These are phyloP conservation scores for Tulasnella sp. DNA, from an alignment of 768 basidiomycete genomes.

Conservation along the genomic window DNA sequence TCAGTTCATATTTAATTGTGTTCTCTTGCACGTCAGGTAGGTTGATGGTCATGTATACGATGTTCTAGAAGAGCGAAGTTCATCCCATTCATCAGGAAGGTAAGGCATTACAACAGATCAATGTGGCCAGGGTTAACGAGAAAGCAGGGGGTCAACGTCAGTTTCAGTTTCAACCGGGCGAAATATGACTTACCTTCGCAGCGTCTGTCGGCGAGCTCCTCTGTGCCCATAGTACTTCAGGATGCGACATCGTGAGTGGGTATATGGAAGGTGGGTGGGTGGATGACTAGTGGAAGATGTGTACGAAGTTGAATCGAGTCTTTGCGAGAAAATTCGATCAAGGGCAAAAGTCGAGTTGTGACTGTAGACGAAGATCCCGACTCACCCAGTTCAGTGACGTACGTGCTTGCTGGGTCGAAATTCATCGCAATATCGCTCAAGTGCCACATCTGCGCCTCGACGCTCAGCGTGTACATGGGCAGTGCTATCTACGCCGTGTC, in stretches of 20 bases:
- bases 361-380: too few species aligned
- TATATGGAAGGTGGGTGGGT: neutral
- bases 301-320: too few species aligned
- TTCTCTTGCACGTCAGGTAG: slow-evolving; percentile 56
- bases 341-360: too few species aligned
- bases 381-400: too few species aligned
- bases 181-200: slow-evolving; percentile 45
- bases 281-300: neutral
- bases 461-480: neutral
- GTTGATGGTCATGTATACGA: slow-evolving; percentile 78
- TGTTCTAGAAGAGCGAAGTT: slow-evolving; percentile 46
- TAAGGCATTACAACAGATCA: neutral
- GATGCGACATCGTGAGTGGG: slow-evolving; percentile 37
- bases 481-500: neutral
- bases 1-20: slow-evolving; percentile 51
- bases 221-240: slow-evolving; percentile 93
- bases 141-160: neutral
- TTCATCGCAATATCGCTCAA: too few species aligned
- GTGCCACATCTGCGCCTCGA: neutral
- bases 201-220: slow-evolving; percentile 57
- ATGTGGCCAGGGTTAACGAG: too few species aligned
- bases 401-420: too few species aligned
- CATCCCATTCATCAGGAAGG: neutral
- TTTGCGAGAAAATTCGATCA: too few species aligned
- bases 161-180: neutral